Evolutionary conservation across 2,329 filamentous ascomycete species (phyloP).

Genomic region (Emmonsiellopsis sp.): DNA sequence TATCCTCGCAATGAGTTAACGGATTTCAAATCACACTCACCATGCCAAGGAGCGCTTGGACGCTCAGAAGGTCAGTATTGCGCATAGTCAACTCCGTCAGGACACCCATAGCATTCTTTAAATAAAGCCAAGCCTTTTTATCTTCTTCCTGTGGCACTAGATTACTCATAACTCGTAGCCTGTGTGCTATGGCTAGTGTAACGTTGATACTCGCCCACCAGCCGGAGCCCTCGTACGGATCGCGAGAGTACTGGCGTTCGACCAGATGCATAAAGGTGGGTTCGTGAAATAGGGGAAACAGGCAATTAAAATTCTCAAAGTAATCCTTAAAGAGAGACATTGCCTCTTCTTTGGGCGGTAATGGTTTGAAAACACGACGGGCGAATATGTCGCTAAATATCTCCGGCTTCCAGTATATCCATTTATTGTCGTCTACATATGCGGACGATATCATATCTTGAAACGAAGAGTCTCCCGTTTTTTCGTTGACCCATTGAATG

Average conservation of each 20-base stretch:
- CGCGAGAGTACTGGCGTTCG: conserved; percentile 82
- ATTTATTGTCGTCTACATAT: conserved; percentile 89
- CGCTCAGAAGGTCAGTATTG: conserved; percentile 88
- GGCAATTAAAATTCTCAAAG: conserved; percentile 98
- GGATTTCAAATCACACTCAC: conserved; percentile 27
- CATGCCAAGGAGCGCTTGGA: conserved; percentile 90
- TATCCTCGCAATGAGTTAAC: neutral
- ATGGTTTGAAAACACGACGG: conserved; percentile 68
- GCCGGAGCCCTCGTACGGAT: conserved; percentile 88
- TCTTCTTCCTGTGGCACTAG: conserved; percentile 85
- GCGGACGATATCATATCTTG: conserved; percentile 88
- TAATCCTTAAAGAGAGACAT: conserved; percentile 83
- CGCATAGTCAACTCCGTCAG: conserved; percentile 90
- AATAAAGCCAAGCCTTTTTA: conserved; percentile 84
- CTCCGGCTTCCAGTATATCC: conserved; percentile 97
- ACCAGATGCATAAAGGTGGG: conserved; percentile 98
- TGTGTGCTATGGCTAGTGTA: conserved; percentile 83
- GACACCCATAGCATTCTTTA: conserved; percentile 94
- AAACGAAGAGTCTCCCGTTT: conserved; percentile 92
- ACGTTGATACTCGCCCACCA: conserved; percentile 99
- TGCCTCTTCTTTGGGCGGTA: conserved; percentile 81
- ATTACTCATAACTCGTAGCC: conserved; percentile 91
- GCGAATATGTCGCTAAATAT: conserved; percentile 89
- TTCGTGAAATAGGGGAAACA: conserved; percentile 95
- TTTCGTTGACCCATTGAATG: conserved; percentile 96